Conservation (phyloP, 768 basidiomycete species). For the Suillus fuscotomentosus region DNA sequence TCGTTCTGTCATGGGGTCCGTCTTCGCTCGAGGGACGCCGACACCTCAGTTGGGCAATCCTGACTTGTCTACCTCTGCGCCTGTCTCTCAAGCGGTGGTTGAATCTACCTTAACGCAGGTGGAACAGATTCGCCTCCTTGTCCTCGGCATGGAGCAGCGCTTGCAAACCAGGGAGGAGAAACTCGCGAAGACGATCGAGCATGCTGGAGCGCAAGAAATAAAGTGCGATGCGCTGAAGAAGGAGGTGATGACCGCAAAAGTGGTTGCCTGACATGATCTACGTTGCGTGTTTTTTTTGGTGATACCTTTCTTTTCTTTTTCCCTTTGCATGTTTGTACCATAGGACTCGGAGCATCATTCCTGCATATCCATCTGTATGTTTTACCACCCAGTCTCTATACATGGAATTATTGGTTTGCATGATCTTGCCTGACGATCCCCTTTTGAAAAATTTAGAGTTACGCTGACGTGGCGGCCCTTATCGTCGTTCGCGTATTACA, state of each 20-base stretch:
- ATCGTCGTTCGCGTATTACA: not conserved
- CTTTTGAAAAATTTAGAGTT: not conserved
- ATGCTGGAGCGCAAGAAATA: constrained; percentile 57
- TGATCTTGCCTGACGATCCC: not conserved
- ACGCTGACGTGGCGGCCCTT: not conserved
- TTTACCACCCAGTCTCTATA: not conserved
- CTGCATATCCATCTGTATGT: not conserved
- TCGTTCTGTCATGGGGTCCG: constrained; percentile 25
- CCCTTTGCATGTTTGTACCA: not conserved
- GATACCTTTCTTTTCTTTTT: not conserved
- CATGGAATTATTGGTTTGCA: not conserved
- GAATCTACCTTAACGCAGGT: constrained; percentile 56
- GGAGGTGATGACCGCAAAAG: constrained; percentile 30
- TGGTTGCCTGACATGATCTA: constrained; percentile 11
- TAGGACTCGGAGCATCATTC: constrained; percentile 2
- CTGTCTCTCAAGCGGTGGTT: constrained; percentile 23
- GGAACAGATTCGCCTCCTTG: constrained; percentile 64
- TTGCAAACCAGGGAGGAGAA: constrained; percentile 62
- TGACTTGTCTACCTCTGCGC: constrained; percentile 15
- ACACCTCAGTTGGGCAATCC: constrained; percentile 4
- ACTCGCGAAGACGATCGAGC: constrained; percentile 55
- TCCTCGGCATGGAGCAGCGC: constrained; percentile 76
- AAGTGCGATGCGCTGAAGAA: constrained; percentile 51
- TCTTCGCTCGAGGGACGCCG: constrained; percentile 24
- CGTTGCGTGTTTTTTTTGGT: not conserved